Base-by-base conservation (phyloP, 2,329 filamentous ascomycete species). In the Gnomoniopsis smithogilvyi region DNA sequence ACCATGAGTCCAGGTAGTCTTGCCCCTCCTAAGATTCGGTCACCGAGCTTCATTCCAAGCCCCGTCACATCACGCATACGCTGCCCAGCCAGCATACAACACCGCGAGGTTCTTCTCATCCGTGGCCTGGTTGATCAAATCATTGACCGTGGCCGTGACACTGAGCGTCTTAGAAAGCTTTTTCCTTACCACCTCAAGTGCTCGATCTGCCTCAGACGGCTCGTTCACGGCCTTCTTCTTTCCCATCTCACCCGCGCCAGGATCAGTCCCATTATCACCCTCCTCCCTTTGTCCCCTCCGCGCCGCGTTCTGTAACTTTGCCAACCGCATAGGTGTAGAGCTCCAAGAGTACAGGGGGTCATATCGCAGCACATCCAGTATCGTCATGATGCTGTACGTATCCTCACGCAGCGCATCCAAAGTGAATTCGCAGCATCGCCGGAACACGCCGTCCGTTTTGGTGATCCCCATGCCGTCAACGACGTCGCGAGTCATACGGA, bases 311-410 rank as follows among this genome's bases (percentile, higher is more conserved):
- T 88, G 86, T 57, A 89, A 73, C 67, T 87, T 88, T 45, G 84
- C 83, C 59, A 88, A 74, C 21, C 86, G 80, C 36, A 88, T 77
- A 0, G 86, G 86, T 12, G 91, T 95, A 58, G 97, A 87, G 38
- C 91, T 94, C 95, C 95, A 99, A 62, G 87, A 95, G 73, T 98
- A 96, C 62, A 99, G 77, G 1, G 95, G 96, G 79, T 99, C 95
- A 74, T 97, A 98, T n/a, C 96, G 89, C 60, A 99, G 78, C 22
- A 99, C 96, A 69, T 99, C 96, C 21, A 99, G 85, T 55, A 99
- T 92, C 0, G 95, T 98, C 93, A 97, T 98, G 76, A 99, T 99
- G 48, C 90, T 93, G 71, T 96, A 96, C 14, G 91, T 91, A 72
- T 99, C 95, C 67, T 96, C 90, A n/a, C 95, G 88, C 38, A 99